Evolutionary conservation across 768 basidiomycete genomes (phyloP).

Genomic region (Tremella mesenterica): DNA sequence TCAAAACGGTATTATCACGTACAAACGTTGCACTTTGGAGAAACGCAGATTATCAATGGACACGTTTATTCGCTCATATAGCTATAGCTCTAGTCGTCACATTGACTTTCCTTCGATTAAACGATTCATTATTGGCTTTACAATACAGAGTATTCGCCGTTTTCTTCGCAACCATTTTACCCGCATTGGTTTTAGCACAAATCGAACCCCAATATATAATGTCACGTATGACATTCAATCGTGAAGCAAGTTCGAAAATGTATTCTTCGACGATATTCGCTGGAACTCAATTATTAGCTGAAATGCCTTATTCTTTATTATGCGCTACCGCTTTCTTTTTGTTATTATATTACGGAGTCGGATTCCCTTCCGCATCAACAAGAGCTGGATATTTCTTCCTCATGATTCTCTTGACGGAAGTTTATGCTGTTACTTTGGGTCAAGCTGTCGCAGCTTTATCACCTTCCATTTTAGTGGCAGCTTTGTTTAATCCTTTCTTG

Average conservation of each 20-base stretch:
- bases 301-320: slow-evolving; percentile 55
- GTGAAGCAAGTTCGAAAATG: slow-evolving; percentile 71
- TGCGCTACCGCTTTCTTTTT: slow-evolving; percentile 72
- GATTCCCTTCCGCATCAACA: slow-evolving; percentile 34
- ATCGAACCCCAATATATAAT: slow-evolving; percentile 75
- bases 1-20: slow-evolving; percentile 58
- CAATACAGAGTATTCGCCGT: slow-evolving; percentile 73
- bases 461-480: slow-evolving; percentile 68
- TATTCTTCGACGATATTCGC: slow-evolving; percentile 81
- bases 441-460: slow-evolving; percentile 63
- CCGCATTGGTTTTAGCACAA: slow-evolving; percentile 69
- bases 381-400: slow-evolving; percentile 42
- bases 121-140: slow-evolving; percentile 48
- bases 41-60: slow-evolving; percentile 77
- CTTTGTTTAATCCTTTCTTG: slow-evolving; percentile 49
- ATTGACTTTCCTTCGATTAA: slow-evolving; percentile 67
- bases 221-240: slow-evolving; percentile 51
- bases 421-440: slow-evolving; percentile 52
- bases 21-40: slow-evolving; percentile 70
- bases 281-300: slow-evolving; percentile 68
- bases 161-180: slow-evolving; percentile 52
- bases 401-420: slow-evolving; percentile 14
- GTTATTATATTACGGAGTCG: slow-evolving; percentile 38
- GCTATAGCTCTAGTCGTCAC: slow-evolving; percentile 52
- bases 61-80: slow-evolving; percentile 64